These are phyloP conservation scores for Mycena capillaripes DNA, from an alignment of 768 basidiomycete genomes.

Conservation along the genomic window DNA sequence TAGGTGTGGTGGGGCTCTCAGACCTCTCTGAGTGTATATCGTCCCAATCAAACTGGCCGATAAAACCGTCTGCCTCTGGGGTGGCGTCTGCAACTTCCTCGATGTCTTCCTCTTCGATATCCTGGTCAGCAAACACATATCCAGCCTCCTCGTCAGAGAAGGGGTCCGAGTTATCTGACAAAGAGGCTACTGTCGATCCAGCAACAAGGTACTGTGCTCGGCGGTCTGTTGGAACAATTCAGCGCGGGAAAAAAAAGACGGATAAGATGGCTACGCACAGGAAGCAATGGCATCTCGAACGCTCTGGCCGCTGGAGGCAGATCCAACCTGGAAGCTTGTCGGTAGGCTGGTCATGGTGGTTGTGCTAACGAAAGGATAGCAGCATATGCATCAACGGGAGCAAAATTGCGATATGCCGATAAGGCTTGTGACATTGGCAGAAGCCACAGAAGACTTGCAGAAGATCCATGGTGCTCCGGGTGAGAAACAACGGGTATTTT, in stretches of 20 bases:
- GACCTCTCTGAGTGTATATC: conserved; percentile 17
- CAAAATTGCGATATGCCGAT: conserved; percentile 24
- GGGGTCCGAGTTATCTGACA: conserved; percentile 57
- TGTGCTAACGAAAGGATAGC: neutral
- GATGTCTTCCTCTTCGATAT: conserved; percentile 29
- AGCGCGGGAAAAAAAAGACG: conserved; percentile 11
- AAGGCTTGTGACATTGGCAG: conserved; percentile 1
- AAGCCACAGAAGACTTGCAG: neutral
- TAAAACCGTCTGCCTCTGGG: conserved; percentile 26
- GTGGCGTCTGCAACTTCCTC: conserved; percentile 3
- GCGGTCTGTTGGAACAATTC: conserved; percentile 61
- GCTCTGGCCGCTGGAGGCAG: conserved; percentile 62
- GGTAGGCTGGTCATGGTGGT: conserved; percentile 64
- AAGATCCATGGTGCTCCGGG: neutral
- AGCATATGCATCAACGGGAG: conserved; percentile 23
- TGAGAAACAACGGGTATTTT: neutral
- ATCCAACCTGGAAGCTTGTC: conserved; percentile 58
- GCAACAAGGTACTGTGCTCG: conserved; percentile 77
- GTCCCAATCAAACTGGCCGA: conserved; percentile 35
- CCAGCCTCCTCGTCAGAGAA: conserved; percentile 57
- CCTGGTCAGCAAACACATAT: conserved; percentile 43
- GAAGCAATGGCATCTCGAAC: conserved; percentile 72
- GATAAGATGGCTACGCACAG: conserved; percentile 54
- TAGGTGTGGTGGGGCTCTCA: conserved; percentile 17
- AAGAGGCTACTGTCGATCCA: conserved; percentile 68